Evolutionary conservation across 2,329 filamentous ascomycete genomes (phyloP), one percentile per base, ranked within the genome.

Genomic region (Neonectria punicea): DNA sequence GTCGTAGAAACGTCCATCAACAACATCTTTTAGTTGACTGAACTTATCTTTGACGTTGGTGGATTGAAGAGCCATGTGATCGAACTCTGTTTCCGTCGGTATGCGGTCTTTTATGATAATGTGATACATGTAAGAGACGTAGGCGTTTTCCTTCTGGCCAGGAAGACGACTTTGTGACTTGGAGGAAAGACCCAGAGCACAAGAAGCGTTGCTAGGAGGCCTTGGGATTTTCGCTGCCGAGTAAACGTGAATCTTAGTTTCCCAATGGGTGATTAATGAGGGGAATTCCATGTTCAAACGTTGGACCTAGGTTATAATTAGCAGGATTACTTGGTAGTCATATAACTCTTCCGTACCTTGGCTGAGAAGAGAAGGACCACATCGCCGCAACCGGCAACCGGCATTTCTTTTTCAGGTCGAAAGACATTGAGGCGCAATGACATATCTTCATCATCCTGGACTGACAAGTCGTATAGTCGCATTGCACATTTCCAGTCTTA

Each of bases 21-120:
- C 73, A 1, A 93, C 79, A 70, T 94, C 87, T 68, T 90, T 84
- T 58, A 98, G 84, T 18, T 90, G 80, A 39, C 82, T 82, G 72
- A 90, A 91, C 74, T 91, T 93, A 10, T 85, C 74, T 49, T 79
- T 84, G 50, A 81, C 46, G 47, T 84, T 84, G 41, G 76, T 66
- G 0, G 87, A 85, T 43, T 76, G 76, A 0, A 73, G 61, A 3
- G 77, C 75, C 57, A 76, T 78, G 2, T 65, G 53, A 16, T 82
- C 67, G 63, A 88, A 89, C n/a, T 82, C 79, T 2, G 73, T 67
- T 13, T 75, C 67, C 2, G 76, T 75, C 1, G 86, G 86, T 9
- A 89, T 57, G 14, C 69, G 64, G 8, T 75, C 60, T 63, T 85
- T 85, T 65, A 84, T 77, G 46, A 84, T 75, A 9, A 75, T 72